Evolutionary conservation across 208 protist species (phyloP), one percentile per base, ranked within the genome.

Genomic region (Leishmania gerbilli): DNA sequence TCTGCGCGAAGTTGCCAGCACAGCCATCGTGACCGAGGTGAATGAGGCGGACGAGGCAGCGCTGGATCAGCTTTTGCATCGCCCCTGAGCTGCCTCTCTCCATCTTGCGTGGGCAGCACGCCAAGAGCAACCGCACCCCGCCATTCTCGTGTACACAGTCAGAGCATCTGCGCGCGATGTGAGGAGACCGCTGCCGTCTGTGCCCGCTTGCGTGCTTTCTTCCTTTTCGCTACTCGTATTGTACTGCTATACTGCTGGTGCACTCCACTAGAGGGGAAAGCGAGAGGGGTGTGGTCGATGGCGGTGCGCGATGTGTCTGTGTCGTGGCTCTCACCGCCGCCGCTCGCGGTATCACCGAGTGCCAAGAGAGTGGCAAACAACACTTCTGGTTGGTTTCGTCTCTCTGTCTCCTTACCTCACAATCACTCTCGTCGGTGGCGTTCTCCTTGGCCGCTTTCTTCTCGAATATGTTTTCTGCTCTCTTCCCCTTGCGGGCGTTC

Each of bases 1-100:
- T 4, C 40, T n/a, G 19, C 56, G 37, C 24, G 56, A 77, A 24
- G 1, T 65, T 4, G 19, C 56, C 3, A 84, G 81, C 81, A 84
- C 76, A 9, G 71, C 81, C 17, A n/a, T 84, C 1, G 71, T 84
- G 45, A 74, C 74, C 60, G 65, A 67, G 69, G 81, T 84, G 3
- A 51, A 78, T 27, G 81, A 84, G 71, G 47, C 51, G 69, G 58
- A 65, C n/a, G 81, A 77, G 53, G 67, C 68, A 17, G 42, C 13
- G 24, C 40, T 79, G 27, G 31, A 80, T 3, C 47, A 62, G 19
- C 24, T 74, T 11, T 24, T 60, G 8, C 75, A 31, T 67, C 60
- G 60, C 17, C n/a, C 40, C 9, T 79, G 56, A 67, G 24, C 3
- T 62, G 53, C 71, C n/a, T 40, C 51, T 42, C n/a, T 58, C 13